phyloP scores from a whole-genome alignment of 2,329 filamentous ascomycete genomes.

The Huntiella bhutanensis region DNA sequence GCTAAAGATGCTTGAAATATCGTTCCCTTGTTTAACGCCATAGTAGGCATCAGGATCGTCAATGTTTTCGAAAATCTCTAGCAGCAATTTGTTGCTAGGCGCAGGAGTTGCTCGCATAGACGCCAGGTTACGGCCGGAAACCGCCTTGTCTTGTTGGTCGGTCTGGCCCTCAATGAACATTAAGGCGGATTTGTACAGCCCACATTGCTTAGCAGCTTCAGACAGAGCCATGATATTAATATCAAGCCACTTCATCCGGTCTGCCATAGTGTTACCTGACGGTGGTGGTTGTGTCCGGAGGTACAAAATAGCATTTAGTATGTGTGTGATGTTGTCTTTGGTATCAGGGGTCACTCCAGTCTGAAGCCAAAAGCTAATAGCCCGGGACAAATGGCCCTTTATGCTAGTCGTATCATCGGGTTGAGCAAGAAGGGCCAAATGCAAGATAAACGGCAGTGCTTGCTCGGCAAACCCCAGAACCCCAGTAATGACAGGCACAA shows the following conservation, averaged over 20 bases:
- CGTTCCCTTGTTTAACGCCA: conserved; percentile 62
- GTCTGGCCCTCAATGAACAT: conserved; percentile 55
- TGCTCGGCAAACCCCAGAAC: conserved; percentile 53
- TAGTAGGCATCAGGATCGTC: conserved; percentile 96
- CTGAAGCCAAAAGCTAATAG: no score
- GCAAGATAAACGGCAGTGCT: conserved; percentile 67
- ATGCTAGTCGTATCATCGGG: conserved; percentile 24
- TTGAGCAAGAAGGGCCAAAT: conserved; percentile 57
- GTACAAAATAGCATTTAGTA: conserved; percentile 69
- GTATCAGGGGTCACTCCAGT: conserved; percentile 46
- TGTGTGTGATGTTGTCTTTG: conserved; percentile 63
- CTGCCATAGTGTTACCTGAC: conserved; percentile 57
- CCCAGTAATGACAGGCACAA: conserved; percentile 45
- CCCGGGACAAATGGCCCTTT: no score
- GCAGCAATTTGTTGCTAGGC: conserved; percentile 36
- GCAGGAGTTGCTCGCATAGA: conserved; percentile 25
- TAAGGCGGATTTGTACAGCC: conserved; percentile 73
- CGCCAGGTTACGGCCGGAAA: conserved; percentile 33
- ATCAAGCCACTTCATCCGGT: conserved; percentile 70
- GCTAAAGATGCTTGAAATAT: conserved; percentile 56
- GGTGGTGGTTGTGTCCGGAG: conserved; percentile 64
- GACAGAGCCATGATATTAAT: conserved; percentile 56
- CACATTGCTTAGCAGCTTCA: conserved; percentile 53
- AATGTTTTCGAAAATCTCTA: conserved; percentile 75
- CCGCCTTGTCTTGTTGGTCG: background rate